These are phyloP conservation scores for Stephanodiscus minutulus DNA, from an alignment of 108 stramenopile genomes.

Conservation along the genomic window DNA sequence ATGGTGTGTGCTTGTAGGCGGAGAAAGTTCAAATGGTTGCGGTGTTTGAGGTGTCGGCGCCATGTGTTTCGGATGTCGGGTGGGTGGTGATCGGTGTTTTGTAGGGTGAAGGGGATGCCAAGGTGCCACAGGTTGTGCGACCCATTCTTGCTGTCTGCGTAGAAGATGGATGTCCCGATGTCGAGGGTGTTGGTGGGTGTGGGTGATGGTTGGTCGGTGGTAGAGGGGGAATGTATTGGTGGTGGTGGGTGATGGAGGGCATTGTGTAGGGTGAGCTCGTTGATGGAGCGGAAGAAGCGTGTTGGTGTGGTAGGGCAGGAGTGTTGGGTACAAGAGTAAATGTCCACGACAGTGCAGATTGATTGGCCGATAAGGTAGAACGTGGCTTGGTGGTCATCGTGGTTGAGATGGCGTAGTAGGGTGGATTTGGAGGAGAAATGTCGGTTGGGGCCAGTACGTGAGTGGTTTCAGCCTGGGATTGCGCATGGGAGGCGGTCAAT, in stretches of 20 bases:
- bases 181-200: neutral
- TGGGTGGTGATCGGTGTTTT: neutral
- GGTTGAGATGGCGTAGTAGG: neutral
- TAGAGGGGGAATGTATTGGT: neutral
- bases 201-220: neutral
- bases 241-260: neutral
- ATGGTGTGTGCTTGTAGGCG: too few species aligned
- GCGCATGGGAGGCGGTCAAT: too few species aligned
- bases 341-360: neutral
- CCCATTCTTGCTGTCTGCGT: too few species aligned
- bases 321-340: neutral
- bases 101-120: neutral
- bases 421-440: neutral
- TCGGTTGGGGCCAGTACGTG: neutral
- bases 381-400: neutral
- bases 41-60: neutral
- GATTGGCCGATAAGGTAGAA: neutral
- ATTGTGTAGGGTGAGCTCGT: neutral
- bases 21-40: too few species aligned
- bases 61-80: neutral
- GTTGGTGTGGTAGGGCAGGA: neutral
- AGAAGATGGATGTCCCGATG: too few species aligned
- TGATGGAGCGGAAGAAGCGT: neutral
- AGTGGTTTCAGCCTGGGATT: too few species aligned
- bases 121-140: neutral